Evolutionary conservation across 176 grass and related monocot species (phyloP).

Genomic region (Bonia amplexicaulis): DNA sequence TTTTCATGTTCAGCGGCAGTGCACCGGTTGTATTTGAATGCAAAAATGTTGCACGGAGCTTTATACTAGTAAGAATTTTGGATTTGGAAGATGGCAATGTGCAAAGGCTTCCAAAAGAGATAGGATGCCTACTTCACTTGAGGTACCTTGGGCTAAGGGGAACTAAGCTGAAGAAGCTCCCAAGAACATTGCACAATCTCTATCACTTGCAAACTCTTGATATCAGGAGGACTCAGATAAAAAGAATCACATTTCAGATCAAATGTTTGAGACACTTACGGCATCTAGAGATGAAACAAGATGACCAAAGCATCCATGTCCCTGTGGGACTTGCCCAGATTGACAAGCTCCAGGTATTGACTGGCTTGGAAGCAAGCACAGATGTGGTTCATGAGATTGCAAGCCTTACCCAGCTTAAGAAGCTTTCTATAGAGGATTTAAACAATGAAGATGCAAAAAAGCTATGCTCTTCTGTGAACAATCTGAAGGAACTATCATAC

Average conservation of each 20-base stretch:
- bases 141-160: conserved; percentile 46
- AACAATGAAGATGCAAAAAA: conserved; percentile 20
- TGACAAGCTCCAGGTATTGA: conserved; percentile 33
- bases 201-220: conserved; percentile 45
- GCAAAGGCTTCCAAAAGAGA: conserved; percentile 26
- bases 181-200: conserved; percentile 29
- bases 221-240: conserved; percentile 37
- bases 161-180: conserved; percentile 41
- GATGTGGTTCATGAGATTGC: conserved; percentile 20
- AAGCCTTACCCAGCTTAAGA: conserved; percentile 30
- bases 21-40: background rate
- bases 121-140: conserved; percentile 40
- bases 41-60: conserved; percentile 16
- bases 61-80: conserved; percentile 34
- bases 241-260: conserved; percentile 28
- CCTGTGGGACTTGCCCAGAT: conserved; percentile 25
- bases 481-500: conserved; percentile 33
- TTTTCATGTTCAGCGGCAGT: conserved; percentile 30
- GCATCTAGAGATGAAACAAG: conserved; percentile 51
- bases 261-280: conserved; percentile 30
- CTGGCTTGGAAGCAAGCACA: conserved; percentile 35
- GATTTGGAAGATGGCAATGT: conserved; percentile 41
- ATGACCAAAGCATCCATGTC: conserved; percentile 29
- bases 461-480: conserved; percentile 35
- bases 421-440: conserved; percentile 38